These are phyloP conservation scores for Oryza punctata DNA, from an alignment of 176 grass and related monocot species.

Conservation along the genomic window DNA sequence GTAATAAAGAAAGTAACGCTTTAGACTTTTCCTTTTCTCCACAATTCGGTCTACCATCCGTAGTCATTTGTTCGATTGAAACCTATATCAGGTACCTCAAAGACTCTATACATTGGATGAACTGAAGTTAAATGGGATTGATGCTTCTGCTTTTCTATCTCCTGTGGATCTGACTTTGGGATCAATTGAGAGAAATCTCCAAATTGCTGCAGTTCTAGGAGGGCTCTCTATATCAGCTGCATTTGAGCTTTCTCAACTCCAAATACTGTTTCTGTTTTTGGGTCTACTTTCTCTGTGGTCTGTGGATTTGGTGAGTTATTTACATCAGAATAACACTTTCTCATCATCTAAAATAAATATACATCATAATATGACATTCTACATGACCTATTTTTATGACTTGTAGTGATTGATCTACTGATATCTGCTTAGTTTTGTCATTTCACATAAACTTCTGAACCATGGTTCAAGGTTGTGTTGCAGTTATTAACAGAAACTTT, in stretches of 20 bases:
- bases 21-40: neutral
- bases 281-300: conserved; percentile 76
- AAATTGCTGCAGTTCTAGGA: conserved; percentile 66
- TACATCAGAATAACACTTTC: neutral
- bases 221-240: conserved; percentile 51
- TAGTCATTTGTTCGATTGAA: conserved; percentile 16
- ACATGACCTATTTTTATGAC: neutral
- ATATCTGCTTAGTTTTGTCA: neutral
- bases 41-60: neutral
- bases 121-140: conserved; percentile 84
- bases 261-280: conserved; percentile 61
- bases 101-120: conserved; percentile 82
- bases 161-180: conserved; percentile 71
- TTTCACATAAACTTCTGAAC: neutral
- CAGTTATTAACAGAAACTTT: neutral
- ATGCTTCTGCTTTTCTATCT: conserved; percentile 73
- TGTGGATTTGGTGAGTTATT: conserved; percentile 79
- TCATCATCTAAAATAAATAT: too few relatives aligned
- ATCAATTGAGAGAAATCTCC: conserved; percentile 78
- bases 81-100: conserved; percentile 68
- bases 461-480: neutral
- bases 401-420: neutral
- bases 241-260: conserved; percentile 67
- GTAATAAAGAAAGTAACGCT: conserved; percentile 8
- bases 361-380: neutral